Evolutionary conservation across 768 basidiomycete genomes (phyloP), one percentile per base, ranked within the genome.

Genomic region (Mrakia hoshinonis): DNA sequence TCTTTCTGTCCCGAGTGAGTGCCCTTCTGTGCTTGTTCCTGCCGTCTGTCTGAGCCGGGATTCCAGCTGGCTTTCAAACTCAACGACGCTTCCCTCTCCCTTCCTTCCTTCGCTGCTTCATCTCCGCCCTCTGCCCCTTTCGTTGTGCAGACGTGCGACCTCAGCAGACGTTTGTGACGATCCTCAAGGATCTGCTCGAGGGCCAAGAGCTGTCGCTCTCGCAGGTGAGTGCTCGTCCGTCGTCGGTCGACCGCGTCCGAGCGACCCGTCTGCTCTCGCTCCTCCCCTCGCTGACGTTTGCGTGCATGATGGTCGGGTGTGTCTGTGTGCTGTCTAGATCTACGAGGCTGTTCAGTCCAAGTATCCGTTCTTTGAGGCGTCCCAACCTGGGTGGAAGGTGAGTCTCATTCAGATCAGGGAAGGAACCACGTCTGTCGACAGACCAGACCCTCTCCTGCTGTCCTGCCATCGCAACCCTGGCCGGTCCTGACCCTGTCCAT

Each of bases 311-410:
- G n/a, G n/a, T n/a, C n/a, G n/a, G n/a, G n/a, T n/a, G n/a, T n/a
- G n/a, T n/a, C n/a, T n/a, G n/a, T n/a, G n/a, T n/a, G n/a, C 24
- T 29, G 7, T 6, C 24, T 24, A 67, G 66, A 67, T 67, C 66
- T 67, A 67, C 66, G 66, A 67, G 36, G 26, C 36, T 2, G 52
- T 67, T 51, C 36, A 49, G 13, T n/a, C 4, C 0, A 54, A 52
- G 51, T 54, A 67, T 15, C 20, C 66, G 3, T 67, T 31, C 38
- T 67, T 67, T 31, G 38, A 48, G n/a, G 38, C 38, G 5, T 52
- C 51, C 4, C 51, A 54, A 3, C 26, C 51, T 24, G 66, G 66
- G 12, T 67, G 66, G 66, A 67, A 67, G 66, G 66, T 55, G 10
- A 38, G 66, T 24, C 22, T 36, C 36, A 18, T 67, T 34, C 29